phyloP scores from a whole-genome alignment of 257 asterid genomes.

The Primulina huaijiensis region DNA sequence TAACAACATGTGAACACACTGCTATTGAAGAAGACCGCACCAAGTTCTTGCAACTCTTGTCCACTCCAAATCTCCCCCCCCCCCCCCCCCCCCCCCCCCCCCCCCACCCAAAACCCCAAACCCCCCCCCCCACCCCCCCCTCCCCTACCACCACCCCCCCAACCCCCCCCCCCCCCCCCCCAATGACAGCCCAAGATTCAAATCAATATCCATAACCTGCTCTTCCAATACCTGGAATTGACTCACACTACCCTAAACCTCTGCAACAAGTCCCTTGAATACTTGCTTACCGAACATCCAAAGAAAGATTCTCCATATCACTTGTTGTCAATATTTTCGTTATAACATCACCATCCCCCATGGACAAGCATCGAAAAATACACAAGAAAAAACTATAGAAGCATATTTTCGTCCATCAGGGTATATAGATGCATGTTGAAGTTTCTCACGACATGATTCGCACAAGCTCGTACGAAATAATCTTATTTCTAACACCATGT shows the following conservation, averaged over 20 bases:
- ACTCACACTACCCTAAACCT: conserved; percentile 54
- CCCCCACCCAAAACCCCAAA: no score
- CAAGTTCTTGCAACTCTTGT: conserved; percentile 51
- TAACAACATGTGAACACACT: conserved; percentile 57
- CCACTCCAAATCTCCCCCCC: conserved; percentile 94
- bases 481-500: conserved; percentile 47
- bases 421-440: conserved; percentile 32
- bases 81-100: conserved; percentile 86
- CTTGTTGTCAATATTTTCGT: conserved; percentile 32
- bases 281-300: conserved; percentile 44
- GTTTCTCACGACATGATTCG: conserved; percentile 38
- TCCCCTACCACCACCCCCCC: no score
- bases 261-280: conserved; percentile 68
- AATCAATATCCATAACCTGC: conserved; percentile 47
- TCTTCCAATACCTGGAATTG: conserved; percentile 28
- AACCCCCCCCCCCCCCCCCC: conserved; percentile 99
- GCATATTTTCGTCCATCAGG: conserved; percentile 23
- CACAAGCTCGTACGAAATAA: conserved; percentile 38
- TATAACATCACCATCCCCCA: conserved; percentile 51
- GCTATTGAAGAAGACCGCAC: conserved; percentile 75
- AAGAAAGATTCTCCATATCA: conserved; percentile 62
- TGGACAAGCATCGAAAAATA: conserved; percentile 23
- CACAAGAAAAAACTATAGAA: background rate
- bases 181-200: conserved; percentile 91
- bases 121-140: no score